A percentile compares a stretch with the other conserved stretches of the same genome.
These are phyloP conservation scores for Sarocladium strictum DNA, from an alignment of 2,329 filamentous ascomycete genomes.

Conservation along the genomic window DNA sequence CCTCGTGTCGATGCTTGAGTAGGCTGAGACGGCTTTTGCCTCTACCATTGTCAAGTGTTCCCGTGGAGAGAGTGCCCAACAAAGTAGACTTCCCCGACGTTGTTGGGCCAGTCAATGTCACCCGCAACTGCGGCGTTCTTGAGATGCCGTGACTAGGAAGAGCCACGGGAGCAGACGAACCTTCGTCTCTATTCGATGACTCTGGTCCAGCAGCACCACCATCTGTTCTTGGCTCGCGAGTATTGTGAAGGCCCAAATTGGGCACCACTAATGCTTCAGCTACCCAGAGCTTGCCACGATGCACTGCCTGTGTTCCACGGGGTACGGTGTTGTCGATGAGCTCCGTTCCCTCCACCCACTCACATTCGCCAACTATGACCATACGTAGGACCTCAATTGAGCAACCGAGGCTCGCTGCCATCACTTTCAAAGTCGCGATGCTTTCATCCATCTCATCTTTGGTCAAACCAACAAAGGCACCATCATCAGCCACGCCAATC, in stretches of 20 bases:
- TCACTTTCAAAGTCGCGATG: conserved; percentile 73
- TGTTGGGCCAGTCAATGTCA: conserved; percentile 84
- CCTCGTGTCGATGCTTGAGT: conserved; percentile 88
- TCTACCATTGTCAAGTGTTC: conserved; percentile 82
- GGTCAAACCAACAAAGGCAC: conserved; percentile 79
- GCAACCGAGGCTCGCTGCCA: conserved; percentile 91
- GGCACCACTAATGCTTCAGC: conserved; percentile 87
- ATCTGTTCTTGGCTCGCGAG: neutral
- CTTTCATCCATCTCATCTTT: conserved; percentile 92
- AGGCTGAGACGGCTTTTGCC: conserved; percentile 85
- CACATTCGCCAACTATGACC: conserved; percentile 79
- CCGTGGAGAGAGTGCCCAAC: conserved; percentile 81
- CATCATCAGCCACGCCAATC: conserved; percentile 93
- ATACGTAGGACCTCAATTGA: conserved; percentile 73
- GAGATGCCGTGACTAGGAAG: conserved; percentile 40
- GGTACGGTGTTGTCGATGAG: conserved; percentile 18
- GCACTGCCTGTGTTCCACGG: conserved; percentile 16
- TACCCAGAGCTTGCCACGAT: conserved; percentile 64
- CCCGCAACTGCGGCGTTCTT: conserved; percentile 67
- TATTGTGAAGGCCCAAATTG: conserved; percentile 40
- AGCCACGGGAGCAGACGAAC: conserved; percentile 9
- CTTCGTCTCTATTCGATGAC: no score
- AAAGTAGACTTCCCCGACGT: conserved; percentile 90
- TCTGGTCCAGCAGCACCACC: neutral
- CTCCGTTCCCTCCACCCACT: conserved; percentile 52